Evolutionary conservation across 768 basidiomycete species (phyloP).

Genomic region (Xanthoconium purpureum): DNA sequence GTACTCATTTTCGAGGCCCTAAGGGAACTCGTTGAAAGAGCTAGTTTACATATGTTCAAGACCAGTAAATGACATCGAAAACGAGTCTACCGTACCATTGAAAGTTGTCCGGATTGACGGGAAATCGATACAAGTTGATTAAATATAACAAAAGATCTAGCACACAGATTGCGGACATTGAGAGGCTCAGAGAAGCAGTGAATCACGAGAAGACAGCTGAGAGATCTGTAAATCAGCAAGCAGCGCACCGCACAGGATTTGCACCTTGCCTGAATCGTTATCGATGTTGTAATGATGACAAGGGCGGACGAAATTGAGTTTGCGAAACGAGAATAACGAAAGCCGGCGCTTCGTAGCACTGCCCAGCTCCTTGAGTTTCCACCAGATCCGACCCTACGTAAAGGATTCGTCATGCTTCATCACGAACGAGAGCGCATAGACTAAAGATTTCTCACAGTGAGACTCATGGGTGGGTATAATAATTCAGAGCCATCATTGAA

Average conservation of each 20-base stretch:
- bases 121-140: not conserved
- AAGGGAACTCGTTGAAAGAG: not conserved
- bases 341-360: conserved; percentile 14
- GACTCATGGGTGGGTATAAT: not conserved
- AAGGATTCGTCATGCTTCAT: not conserved
- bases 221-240: not conserved
- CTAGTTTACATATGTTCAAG: not conserved
- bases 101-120: not conserved
- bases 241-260: not conserved
- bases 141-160: conserved; percentile 1
- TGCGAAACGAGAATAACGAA: conserved; percentile 14
- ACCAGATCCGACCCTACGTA: conserved; percentile 20
- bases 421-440: not conserved
- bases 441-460: conserved; percentile 13
- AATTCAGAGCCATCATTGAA: conserved; percentile 6
- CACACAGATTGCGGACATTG: not conserved
- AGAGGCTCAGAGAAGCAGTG: not conserved
- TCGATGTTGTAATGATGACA: conserved; percentile 19
- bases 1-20: conserved; percentile 4
- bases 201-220: conserved; percentile 17
- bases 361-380: conserved; percentile 10
- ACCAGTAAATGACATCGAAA: conserved; percentile 3
- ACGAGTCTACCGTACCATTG: not conserved
- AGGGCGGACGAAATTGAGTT: conserved; percentile 13
- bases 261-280: conserved; percentile 23